Evolutionary conservation across 129 eudicot species (phyloP).

Genomic region (Centaurea solstitialis): DNA sequence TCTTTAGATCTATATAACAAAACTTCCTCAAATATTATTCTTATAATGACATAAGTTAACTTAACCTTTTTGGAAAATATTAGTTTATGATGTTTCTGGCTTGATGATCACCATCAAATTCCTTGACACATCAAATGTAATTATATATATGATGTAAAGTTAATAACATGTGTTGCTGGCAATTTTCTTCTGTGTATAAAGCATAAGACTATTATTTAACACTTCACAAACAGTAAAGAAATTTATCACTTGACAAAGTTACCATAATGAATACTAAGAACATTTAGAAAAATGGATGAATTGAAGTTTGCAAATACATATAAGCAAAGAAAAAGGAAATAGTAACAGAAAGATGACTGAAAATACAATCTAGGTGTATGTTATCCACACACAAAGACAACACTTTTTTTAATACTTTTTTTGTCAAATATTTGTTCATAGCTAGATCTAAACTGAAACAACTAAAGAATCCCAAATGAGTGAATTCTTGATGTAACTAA

Average conservation of each 20-base stretch:
- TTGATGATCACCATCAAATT: neutral
- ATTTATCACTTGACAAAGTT: neutral
- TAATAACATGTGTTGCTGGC: neutral
- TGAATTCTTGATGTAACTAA: neutral
- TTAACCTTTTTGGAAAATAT: neutral
- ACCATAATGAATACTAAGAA: neutral
- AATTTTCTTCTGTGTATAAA: neutral
- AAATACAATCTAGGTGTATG: neutral
- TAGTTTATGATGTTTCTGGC: neutral
- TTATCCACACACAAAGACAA: neutral
- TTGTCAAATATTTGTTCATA: neutral
- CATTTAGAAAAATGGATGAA: neutral
- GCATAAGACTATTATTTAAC: neutral
- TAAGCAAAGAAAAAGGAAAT: neutral
- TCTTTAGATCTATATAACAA: neutral
- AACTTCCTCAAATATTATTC: neutral
- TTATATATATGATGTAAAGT: neutral
- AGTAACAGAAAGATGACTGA: neutral
- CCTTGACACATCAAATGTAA: neutral
- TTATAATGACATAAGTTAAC: neutral
- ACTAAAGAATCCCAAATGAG: slow-evolving; percentile 11
- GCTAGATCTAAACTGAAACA: neutral
- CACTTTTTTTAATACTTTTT: neutral
- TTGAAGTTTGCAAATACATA: neutral
- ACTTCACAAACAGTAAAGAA: neutral